Base-by-base conservation (phyloP, 306 rosid species). In the Fagus sylvatica region DNA sequence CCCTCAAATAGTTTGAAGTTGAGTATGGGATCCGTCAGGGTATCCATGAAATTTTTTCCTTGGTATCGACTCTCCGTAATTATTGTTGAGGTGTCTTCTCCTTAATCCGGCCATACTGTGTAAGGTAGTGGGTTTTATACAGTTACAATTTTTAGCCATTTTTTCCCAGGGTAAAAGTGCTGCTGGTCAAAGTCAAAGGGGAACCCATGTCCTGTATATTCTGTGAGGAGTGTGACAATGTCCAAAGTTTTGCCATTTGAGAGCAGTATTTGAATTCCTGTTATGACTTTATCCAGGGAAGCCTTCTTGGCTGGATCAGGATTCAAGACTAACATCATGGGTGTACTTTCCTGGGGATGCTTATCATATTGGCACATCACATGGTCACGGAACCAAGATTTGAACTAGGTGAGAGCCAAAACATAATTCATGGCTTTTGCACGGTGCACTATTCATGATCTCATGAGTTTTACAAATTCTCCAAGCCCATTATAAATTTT, bases 101-200 rank as follows among this genome's bases (percentile, higher is more conserved):
- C 40, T 69, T 74, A 74, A 57, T 10, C 82, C 72, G 77, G 80
- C 77, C 54, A 51, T 67, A 66, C 53, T 57, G 49, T 70, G 64
- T 65, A 48, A 53, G 83, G 85, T 80, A 77, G 86, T 69, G 81
- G 76, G 80, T 56, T 77, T 79, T 79, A 80, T 81, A 81, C 76
- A 75, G 84, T 76, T 42, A 57, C 70, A 77, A 73, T 74, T 65
- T 71, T 75, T 72, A 80, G 79, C 76, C 64, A 66, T 53, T 75
- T 59, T 80, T 76, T 78, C 76, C 73, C 81, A 5, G 64, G 73
- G 78, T 80, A 84, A 79, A 83, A 39, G 71, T 73, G 85, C 70
- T 79, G 80, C 61, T 55, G 54, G 75, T 78, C 73, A 59, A 11
- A 6, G 77, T 5, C 33, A 72, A 85, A 78, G 67, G 82, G 69